Evolutionary conservation across 805 yeast species (phyloP).

Genomic region (Pichia kluyveri): DNA sequence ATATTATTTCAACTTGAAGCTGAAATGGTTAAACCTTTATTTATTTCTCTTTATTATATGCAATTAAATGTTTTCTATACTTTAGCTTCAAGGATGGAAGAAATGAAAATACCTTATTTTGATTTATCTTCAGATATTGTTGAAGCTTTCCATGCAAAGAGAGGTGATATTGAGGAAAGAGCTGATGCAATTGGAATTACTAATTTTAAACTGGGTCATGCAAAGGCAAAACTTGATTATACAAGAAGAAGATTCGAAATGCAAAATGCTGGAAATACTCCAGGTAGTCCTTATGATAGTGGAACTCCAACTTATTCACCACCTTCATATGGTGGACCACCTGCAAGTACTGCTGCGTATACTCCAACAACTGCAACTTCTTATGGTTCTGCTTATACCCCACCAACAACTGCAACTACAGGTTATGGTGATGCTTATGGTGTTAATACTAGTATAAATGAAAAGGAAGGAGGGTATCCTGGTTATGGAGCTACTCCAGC

Average conservation of each 20-base stretch:
- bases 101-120: conserved; percentile 93
- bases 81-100: conserved; percentile 83
- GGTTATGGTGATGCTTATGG: conserved; percentile 25
- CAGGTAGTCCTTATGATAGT: conserved; percentile 20
- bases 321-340: not conserved
- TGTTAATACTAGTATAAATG: not conserved
- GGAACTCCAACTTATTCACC: conserved; percentile 11
- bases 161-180: conserved; percentile 86
- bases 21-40: conserved; percentile 86
- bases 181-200: conserved; percentile 86
- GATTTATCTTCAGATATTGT: conserved; percentile 77
- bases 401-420: conserved; percentile 17
- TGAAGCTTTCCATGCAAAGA: conserved; percentile 68
- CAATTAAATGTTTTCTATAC: conserved; percentile 96
- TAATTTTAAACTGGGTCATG: conserved; percentile 84
- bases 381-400: conserved; percentile 20
- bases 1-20: conserved; percentile 79
- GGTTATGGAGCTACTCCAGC: not conserved
- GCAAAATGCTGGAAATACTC: conserved; percentile 27
- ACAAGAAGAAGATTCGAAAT: conserved; percentile 66
- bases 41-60: conserved; percentile 93
- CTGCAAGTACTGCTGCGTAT: not conserved
- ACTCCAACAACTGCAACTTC: conserved; percentile 10
- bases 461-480: conserved; percentile 10
- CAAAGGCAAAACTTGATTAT: conserved; percentile 74